Percentiles rank a stretch among this genome's conserved stretches.
Evolutionary conservation across 164 flowering plant genomes (phyloP).

Genomic region (Liriodendron chinense): DNA sequence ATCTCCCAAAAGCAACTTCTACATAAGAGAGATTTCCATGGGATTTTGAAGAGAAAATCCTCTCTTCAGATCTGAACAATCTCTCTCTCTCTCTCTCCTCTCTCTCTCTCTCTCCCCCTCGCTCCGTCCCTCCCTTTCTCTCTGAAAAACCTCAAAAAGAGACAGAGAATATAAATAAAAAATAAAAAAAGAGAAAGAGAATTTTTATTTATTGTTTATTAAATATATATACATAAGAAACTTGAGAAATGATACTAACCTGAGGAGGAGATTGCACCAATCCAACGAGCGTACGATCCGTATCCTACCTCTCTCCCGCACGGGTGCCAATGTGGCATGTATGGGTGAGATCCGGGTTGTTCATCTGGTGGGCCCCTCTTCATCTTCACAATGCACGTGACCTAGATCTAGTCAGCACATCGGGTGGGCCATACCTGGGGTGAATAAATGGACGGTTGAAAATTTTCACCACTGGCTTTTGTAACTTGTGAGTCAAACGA

Average conservation of each 20-base stretch:
- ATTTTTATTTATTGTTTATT: neutral
- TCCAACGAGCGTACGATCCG: neutral
- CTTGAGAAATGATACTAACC: neutral
- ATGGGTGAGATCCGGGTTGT: neutral
- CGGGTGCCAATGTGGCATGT: neutral
- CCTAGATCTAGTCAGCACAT: neutral
- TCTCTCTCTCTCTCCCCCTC: conserved; percentile 3
- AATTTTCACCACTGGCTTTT: neutral
- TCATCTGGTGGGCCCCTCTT: neutral
- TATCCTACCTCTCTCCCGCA: neutral
- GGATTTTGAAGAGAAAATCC: neutral
- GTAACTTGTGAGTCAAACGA: neutral
- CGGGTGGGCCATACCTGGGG: neutral
- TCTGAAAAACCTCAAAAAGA: conserved; percentile 10
- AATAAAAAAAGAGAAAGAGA: neutral
- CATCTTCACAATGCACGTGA: neutral
- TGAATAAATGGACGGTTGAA: neutral
- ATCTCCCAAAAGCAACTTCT: neutral
- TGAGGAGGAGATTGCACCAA: neutral
- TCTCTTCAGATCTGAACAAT: conserved; percentile 18
- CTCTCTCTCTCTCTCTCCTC: neutral
- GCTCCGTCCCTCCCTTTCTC: conserved; percentile 2
- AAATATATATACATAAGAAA: too few relatives aligned
- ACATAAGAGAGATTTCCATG: neutral
- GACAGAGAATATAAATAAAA: conserved; percentile 1